Evolutionary conservation across 306 rosid genomes (phyloP).

Genomic region (Malus orientalis): DNA sequence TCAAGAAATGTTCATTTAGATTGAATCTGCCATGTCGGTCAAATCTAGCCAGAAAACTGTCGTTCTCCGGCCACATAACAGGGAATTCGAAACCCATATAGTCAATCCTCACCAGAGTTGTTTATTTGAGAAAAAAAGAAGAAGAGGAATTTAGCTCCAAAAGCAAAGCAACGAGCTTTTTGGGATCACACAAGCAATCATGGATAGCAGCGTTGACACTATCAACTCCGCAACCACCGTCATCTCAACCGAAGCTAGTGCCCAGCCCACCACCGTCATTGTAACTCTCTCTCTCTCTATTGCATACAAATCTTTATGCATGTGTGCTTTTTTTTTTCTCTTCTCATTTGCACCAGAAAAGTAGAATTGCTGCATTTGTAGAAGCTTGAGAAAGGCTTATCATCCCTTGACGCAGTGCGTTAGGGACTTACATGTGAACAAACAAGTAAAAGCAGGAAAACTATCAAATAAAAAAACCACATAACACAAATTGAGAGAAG

Average conservation of each 20-base stretch:
- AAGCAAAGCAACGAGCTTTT: background rate
- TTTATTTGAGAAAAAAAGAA: background rate
- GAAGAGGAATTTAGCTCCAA: background rate
- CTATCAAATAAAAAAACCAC: background rate
- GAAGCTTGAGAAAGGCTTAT: constrained; percentile 74
- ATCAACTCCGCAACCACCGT: constrained; percentile 87
- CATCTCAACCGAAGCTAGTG: constrained; percentile 73
- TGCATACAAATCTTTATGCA: background rate
- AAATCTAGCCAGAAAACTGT: constrained; percentile 27
- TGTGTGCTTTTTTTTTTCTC: background rate
- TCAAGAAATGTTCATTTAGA: background rate
- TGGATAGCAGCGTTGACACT: constrained; percentile 73
- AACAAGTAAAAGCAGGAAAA: background rate
- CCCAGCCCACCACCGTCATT: constrained; percentile 56
- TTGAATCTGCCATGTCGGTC: constrained; percentile 26
- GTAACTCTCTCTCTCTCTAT: constrained; percentile 16
- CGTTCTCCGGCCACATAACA: constrained; percentile 11
- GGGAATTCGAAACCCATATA: background rate
- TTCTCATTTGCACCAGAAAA: constrained; percentile 67
- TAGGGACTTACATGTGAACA: constrained; percentile 73
- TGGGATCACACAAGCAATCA: constrained; percentile 3
- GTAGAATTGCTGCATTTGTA: constrained; percentile 66
- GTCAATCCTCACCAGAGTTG: background rate
- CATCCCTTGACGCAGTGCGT: constrained; percentile 94
- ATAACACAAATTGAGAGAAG: background rate